A percentile compares a stretch with the other conserved stretches of the same genome.
These are phyloP conservation scores for Mollisia scopiformis DNA, from an alignment of 2,329 filamentous ascomycete genomes.

Conservation along the genomic window DNA sequence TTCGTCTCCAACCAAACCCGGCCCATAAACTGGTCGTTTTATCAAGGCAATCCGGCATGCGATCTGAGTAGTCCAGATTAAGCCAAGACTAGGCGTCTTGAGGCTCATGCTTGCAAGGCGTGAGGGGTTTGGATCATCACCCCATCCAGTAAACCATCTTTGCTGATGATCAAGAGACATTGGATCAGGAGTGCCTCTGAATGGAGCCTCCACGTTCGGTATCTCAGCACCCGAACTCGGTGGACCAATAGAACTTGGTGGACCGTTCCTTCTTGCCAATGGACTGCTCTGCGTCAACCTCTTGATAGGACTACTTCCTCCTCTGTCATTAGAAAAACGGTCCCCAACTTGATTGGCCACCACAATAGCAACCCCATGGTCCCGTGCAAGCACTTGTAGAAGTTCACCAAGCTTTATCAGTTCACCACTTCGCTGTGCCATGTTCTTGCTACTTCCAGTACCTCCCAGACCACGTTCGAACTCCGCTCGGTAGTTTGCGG, in stretches of 20 bases:
- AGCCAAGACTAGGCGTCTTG: conserved; percentile 85
- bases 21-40: conserved; percentile 61
- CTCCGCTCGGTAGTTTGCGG: conserved; percentile 93
- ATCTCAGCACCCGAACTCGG: conserved; percentile 22
- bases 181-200: conserved; percentile 48
- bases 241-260: too few species aligned
- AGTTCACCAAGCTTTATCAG: conserved; percentile 76
- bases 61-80: conserved; percentile 91
- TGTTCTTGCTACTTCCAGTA: conserved; percentile 48
- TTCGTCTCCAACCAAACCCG: conserved; percentile 37
- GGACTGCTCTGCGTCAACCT: conserved; percentile 30
- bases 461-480: conserved; percentile 63
- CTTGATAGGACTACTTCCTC: conserved; percentile 18
- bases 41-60: conserved; percentile 80
- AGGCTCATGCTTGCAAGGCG: conserved; percentile 45
- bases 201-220: neutral
- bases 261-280: conserved; percentile 20
- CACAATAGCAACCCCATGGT: conserved; percentile 79
- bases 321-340: conserved; percentile 58
- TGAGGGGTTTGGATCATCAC: conserved; percentile 59
- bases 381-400: conserved; percentile 75
- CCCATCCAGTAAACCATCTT: conserved; percentile 95
- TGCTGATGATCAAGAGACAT: conserved; percentile 87
- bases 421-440: conserved; percentile 77
- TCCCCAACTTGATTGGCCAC: conserved; percentile 96